Evolutionary conservation across 2,329 filamentous ascomycete genomes (phyloP).

Genomic region (Neofusicoccum laricinum): DNA sequence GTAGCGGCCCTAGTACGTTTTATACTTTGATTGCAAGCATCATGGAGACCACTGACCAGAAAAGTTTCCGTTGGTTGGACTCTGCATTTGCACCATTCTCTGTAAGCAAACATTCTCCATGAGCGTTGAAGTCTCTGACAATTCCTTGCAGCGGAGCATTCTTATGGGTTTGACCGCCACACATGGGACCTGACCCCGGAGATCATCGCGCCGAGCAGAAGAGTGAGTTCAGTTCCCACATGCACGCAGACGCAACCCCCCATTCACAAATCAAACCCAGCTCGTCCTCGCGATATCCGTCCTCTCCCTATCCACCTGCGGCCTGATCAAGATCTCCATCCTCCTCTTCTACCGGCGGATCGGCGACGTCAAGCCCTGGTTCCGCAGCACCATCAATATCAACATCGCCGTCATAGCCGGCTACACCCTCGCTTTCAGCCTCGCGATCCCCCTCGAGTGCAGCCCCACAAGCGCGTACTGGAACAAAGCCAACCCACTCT

Average conservation of each 20-base stretch:
- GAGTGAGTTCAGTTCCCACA: neutral
- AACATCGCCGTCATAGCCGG: constrained; percentile 40
- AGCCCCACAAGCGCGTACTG: constrained; percentile 41
- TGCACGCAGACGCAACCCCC: too few species aligned
- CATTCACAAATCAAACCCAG: neutral
- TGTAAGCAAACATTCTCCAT: neutral
- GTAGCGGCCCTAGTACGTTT: neutral
- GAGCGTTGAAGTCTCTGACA: neutral
- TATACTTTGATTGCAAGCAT: neutral
- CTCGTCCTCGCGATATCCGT: constrained; percentile 24
- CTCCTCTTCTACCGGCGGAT: constrained; percentile 44
- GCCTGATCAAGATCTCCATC: constrained; percentile 34
- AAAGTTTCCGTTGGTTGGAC: neutral
- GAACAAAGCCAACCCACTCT: constrained; percentile 34
- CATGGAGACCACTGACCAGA: neutral
- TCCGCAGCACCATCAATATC: constrained; percentile 36
- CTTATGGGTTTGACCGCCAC: neutral
- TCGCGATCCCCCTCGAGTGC: constrained; percentile 37
- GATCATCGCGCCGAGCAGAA: neutral
- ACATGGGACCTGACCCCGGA: neutral
- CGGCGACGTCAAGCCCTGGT: constrained; percentile 31
- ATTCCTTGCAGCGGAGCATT: neutral
- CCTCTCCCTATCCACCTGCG: constrained; percentile 27
- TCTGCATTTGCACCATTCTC: neutral
- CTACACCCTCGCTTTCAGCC: constrained; percentile 38